Evolutionary conservation across 148 eudicot species (phyloP).

Genomic region (Amaranthus hypochondriacus): DNA sequence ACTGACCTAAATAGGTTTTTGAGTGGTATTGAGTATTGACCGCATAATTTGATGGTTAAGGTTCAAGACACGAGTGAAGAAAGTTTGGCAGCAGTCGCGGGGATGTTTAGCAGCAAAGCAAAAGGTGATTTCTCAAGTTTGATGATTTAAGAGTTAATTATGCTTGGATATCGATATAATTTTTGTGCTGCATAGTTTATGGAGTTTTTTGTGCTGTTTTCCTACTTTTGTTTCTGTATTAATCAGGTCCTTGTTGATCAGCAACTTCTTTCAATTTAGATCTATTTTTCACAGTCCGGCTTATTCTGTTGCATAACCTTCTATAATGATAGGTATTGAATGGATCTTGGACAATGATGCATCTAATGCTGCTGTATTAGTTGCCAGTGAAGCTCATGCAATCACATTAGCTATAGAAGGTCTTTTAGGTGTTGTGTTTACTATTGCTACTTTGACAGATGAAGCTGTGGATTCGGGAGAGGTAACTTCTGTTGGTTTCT

Average conservation of each 20-base stretch:
- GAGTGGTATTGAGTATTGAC: slow-evolving; percentile 25
- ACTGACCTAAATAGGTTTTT: background rate
- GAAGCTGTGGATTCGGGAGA: slow-evolving; percentile 97
- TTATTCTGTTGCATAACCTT: slow-evolving; percentile 12
- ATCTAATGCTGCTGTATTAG: slow-evolving; percentile 92
- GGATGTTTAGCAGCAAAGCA: slow-evolving; percentile 99
- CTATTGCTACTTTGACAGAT: slow-evolving; percentile 97
- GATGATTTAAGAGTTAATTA: background rate
- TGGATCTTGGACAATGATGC: slow-evolving; percentile 99
- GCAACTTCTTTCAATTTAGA: background rate
- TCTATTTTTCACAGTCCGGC: background rate
- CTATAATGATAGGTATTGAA: slow-evolving; percentile 62
- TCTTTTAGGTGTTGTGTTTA: slow-evolving; percentile 90
- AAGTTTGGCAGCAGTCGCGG: slow-evolving; percentile 98
- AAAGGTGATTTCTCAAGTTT: slow-evolving; percentile 51
- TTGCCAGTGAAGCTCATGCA: slow-evolving; percentile 99
- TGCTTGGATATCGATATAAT: background rate
- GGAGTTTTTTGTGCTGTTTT: background rate
- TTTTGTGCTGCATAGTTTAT: background rate
- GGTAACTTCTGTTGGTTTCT: slow-evolving; percentile 39
- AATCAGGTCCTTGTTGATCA: background rate
- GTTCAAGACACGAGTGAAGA: slow-evolving; percentile 93
- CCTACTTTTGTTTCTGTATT: background rate
- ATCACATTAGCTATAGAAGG: slow-evolving; percentile 97
- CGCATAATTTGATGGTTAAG: slow-evolving; percentile 36